Evolutionary conservation across 257 asterid species (phyloP), one percentile per base, ranked within the genome.

Genomic region (Scutellaria minor): DNA sequence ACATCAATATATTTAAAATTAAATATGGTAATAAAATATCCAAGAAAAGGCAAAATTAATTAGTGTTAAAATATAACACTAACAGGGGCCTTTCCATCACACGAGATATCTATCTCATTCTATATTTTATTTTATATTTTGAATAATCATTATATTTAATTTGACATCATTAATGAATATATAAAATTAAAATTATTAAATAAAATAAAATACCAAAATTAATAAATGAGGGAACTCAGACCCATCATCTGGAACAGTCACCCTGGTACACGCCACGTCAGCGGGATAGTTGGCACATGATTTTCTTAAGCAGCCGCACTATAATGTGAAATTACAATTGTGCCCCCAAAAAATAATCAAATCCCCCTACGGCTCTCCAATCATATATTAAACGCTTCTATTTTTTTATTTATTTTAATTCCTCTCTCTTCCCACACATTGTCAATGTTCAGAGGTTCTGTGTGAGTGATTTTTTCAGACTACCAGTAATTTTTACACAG

Each of bases 371-470:
- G 39, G 27, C 68, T 56, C 61, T 57, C 73, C 62, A 73, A 69
- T 70, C 66, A 64, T 64, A 64, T 64, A 73, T 64, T 42, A 51
- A 59, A n/a, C 27, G 50, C 44, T 62, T 62, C 18, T 18, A 18
- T 18, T 47, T 10, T 0, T 24, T 44, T 8, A 2, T 44, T 44
- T 0, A 44, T 11, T 41, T 57, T 66, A 11, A 42, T 62, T 14
- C 62, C 57, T 80, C 71, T 73, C 70, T 73, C 62, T 11, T 20
- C 71, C 73, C 77, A 48, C 60, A n/a, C 42, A 53, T 41, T 61
- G 75, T 73, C 73, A 31, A 46, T 64, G 77, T 18, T 73, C 56
- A 45, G 79, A 68, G 73, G 68, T 77, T 79, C 42, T 75, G 77
- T 51, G 77, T 10, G 72, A 15, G 57, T 14, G 62, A 39, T 44